phyloP scores from a whole-genome alignment of 2,329 filamentous ascomycete species.

The Mariannaea elegans region DNA sequence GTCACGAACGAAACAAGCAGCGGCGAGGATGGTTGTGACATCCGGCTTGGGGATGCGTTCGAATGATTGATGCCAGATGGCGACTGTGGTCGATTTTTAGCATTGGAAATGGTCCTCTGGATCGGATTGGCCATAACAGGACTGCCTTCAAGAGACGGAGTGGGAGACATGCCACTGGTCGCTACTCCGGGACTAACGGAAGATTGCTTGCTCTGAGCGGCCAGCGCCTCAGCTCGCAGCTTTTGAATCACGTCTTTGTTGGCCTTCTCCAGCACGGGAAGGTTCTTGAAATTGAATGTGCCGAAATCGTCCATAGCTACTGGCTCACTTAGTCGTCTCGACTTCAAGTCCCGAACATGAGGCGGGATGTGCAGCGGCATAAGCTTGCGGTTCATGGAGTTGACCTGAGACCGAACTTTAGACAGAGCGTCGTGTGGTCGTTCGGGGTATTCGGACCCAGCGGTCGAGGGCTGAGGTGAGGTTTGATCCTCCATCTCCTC shows the following conservation, averaged over 20 bases:
- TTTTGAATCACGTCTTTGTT: conserved; percentile 99
- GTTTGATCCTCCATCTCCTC: conserved; percentile 93
- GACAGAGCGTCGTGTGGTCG: conserved; percentile 95
- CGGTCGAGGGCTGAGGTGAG: conserved; percentile 74
- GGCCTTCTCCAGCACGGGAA: conserved; percentile 94
- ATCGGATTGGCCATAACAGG: conserved; percentile 82
- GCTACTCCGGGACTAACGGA: conserved; percentile 55
- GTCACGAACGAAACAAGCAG: conserved; percentile 97
- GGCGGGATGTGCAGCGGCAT: conserved; percentile 97
- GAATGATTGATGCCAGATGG: conserved; percentile 82
- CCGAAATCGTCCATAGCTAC: conserved; percentile 92
- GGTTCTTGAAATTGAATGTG: conserved; percentile 95
- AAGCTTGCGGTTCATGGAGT: conserved; percentile 84
- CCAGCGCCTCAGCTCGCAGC: conserved; percentile 88
- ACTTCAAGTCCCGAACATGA: conserved; percentile 91
- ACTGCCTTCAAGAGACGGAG: conserved; percentile 81
- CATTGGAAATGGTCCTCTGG: conserved; percentile 84
- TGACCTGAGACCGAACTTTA: conserved; percentile 86
- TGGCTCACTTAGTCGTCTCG: conserved; percentile 88
- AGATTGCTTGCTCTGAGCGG: conserved; percentile 64
- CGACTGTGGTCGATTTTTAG: conserved; percentile 86
- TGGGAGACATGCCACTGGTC: conserved; percentile 64
- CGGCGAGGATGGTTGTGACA: conserved; percentile 74
- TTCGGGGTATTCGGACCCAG: conserved; percentile 81
- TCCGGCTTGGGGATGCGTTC: conserved; percentile 87